Conservation (phyloP, 106 monocot genomes). For the Phalaenopsis aphrodite region DNA sequence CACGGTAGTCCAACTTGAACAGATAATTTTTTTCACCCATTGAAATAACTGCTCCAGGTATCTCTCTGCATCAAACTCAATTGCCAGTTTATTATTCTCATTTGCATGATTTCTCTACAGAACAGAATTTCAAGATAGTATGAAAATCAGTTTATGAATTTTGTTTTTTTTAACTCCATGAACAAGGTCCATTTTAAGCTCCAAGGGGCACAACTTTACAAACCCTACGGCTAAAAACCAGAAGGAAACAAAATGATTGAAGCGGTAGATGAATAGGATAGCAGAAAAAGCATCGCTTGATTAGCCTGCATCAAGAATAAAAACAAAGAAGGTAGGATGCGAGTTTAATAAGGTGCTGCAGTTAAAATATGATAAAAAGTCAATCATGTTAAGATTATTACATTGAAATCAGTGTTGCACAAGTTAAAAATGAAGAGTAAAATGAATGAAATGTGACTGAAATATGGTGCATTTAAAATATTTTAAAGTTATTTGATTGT, state of each 20-base stretch:
- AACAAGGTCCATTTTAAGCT: neutral
- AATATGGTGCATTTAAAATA: too few species aligned
- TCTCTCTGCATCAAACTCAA: too few species aligned
- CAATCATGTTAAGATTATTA: neutral
- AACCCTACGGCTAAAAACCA: neutral
- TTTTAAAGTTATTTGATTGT: too few species aligned
- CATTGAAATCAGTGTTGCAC: neutral
- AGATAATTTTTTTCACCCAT: too few species aligned
- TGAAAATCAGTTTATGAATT: neutral
- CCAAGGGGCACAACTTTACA: neutral
- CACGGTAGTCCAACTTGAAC: too few species aligned
- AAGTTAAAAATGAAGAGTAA: too few species aligned
- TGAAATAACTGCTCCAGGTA: too few species aligned
- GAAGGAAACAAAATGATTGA: neutral
- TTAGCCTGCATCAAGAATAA: neutral
- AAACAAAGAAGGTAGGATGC: too few species aligned
- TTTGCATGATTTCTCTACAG: neutral
- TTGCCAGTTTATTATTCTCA: neutral
- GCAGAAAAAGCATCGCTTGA: too few species aligned
- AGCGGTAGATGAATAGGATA: too few species aligned
- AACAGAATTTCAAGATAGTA: neutral
- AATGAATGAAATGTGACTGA: too few species aligned
- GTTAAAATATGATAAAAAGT: neutral
- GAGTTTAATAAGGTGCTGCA: too few species aligned
- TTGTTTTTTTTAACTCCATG: neutral